Percentiles rank a stretch among this genome's conserved stretches.
Conservation (phyloP, 1,139 yeast species). For the Yamadazyma sp. region DNA sequence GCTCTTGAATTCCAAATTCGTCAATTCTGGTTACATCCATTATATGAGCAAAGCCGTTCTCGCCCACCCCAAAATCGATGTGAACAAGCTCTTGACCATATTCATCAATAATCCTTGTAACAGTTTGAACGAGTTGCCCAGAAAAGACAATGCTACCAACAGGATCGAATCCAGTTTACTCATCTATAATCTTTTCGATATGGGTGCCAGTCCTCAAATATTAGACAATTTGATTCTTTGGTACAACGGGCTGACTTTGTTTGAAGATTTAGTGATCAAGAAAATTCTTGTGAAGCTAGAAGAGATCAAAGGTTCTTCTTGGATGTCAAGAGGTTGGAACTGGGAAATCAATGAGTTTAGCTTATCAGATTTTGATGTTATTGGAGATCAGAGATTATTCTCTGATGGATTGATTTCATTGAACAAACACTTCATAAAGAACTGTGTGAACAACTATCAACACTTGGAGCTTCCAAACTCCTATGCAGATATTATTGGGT, state of each 20-base stretch:
- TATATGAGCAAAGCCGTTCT: constrained; percentile 38
- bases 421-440: constrained; percentile 50
- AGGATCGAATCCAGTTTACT: constrained; percentile 46
- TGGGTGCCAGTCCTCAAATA: constrained; percentile 44
- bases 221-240: constrained; percentile 42
- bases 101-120: constrained; percentile 50
- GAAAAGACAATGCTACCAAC: constrained; percentile 16
- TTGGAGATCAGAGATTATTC: constrained; percentile 49
- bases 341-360: constrained; percentile 64
- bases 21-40: constrained; percentile 24
- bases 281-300: constrained; percentile 59
- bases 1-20: constrained; percentile 52
- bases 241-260: constrained; percentile 61
- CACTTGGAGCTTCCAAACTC: constrained; percentile 9
- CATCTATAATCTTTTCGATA: constrained; percentile 50
- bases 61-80: constrained; percentile 37
- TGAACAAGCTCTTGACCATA: constrained; percentile 63
- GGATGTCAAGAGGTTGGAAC: constrained; percentile 55
- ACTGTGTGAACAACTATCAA: constrained; percentile 20
- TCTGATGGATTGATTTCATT: constrained; percentile 52
- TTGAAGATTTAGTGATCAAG: constrained; percentile 64
- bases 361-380: constrained; percentile 40
- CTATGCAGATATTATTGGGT: constrained; percentile 10
- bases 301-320: constrained; percentile 42
- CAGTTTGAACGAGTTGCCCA: constrained; percentile 28